phyloP scores from a whole-genome alignment of 2,329 filamentous ascomycete species.

The Trichoderma gracile region DNA sequence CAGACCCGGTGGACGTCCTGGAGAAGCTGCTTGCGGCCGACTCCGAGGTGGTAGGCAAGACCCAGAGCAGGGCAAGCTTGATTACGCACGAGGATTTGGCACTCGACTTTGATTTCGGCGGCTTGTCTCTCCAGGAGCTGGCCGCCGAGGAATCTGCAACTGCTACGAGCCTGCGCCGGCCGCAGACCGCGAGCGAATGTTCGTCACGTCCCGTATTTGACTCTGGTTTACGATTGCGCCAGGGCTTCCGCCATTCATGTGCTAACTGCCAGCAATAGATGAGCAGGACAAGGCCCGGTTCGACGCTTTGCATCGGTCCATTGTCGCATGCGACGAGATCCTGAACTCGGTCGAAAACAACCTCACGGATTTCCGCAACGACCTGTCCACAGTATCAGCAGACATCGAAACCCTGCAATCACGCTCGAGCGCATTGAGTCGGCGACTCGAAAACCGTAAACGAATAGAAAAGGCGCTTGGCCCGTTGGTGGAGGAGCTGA shows the following conservation, averaged over 20 bases:
- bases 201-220: slow-evolving; percentile 36
- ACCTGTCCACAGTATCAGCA: slow-evolving; percentile 86
- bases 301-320: slow-evolving; percentile 86
- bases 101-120: slow-evolving; percentile 75
- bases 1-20: slow-evolving; percentile 72
- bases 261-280: slow-evolving; percentile 48
- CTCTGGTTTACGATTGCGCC: neutral
- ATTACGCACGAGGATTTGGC: slow-evolving; percentile 57
- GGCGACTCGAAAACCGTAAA: slow-evolving; percentile 83
- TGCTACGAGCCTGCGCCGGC: slow-evolving; percentile 43
- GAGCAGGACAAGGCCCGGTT: slow-evolving; percentile 82
- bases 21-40: slow-evolving; percentile 46
- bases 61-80: slow-evolving; percentile 26
- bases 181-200: slow-evolving; percentile 73
- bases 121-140: slow-evolving; percentile 73
- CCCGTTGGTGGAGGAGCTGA: slow-evolving; percentile 88
- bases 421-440: slow-evolving; percentile 78
- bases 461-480: slow-evolving; percentile 85
- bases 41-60: slow-evolving; percentile 27
- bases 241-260: neutral
- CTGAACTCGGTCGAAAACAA: slow-evolving; percentile 91
- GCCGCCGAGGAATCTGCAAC: slow-evolving; percentile 35
- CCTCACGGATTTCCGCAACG: slow-evolving; percentile 87
- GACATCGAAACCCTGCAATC: slow-evolving; percentile 94
- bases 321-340: slow-evolving; percentile 87